Evolutionary conservation across 139 green algal species (phyloP), one percentile per base, ranked within the genome.

Genomic region (Medakamo hakoo): DNA sequence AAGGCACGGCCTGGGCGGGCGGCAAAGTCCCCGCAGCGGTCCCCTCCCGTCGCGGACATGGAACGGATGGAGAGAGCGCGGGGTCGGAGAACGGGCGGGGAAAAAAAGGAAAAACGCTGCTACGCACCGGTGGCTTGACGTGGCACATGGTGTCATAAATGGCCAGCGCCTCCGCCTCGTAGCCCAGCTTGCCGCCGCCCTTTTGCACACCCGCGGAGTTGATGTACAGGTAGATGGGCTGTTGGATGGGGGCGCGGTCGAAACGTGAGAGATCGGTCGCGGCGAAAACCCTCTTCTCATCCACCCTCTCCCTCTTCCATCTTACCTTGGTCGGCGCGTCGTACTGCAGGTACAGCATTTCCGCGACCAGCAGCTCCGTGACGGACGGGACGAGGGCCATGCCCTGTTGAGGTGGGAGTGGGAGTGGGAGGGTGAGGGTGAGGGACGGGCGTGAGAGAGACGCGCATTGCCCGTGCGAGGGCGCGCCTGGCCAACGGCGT

Each of bases 171-270:
- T 99, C 92, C 24, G 88, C 77, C 78, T 99, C 93, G 63, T 97
- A 97, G 5, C 92, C 93, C 24, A 94, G 84, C 82, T 94, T 97
- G 65, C 86, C 83, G 4, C 78, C 89, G 64, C 81, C 86, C 80
- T 92, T 94, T 20, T 29, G 82, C 60, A 94, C 89, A 52, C 93
- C 93, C 2, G 91, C 95, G 29, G 86, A 96, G 81, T 99, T 99
- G 81, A 99, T 97, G 81, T 99, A 99, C 76, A 99, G 88, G 74
- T 89, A 95, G 57, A 99, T 91, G 21, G 92, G 92, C n/a, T n/a
- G n/a, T n/a, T n/a, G n/a, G n/a, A n/a, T n/a, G n/a, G n/a, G n/a
- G n/a, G n/a, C 56, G 88, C 84, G 1, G 64, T 78, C 20, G 63
- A 57, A 59, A 82, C 76, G 65, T 92, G 83, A 31, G 82, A 92